A percentile compares a stretch with the other conserved stretches of the same genome.
These are phyloP conservation scores for Xerocomellus chrysenteron DNA, from an alignment of 768 basidiomycete species.

Conservation along the genomic window DNA sequence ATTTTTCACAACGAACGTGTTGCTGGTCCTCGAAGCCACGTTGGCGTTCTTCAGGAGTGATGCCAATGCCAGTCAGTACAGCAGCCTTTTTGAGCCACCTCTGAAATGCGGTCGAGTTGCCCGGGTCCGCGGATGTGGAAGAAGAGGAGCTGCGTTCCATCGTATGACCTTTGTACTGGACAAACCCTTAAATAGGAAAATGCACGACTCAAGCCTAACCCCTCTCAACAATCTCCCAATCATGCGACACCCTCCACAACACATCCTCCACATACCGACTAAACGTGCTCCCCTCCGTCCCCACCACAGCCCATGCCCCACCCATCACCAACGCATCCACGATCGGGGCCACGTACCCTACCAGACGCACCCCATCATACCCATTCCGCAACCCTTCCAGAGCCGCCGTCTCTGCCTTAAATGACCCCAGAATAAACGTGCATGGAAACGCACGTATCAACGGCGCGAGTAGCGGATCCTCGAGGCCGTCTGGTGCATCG, in stretches of 20 bases:
- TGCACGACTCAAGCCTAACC: conserved; percentile 28
- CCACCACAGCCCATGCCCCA: conserved; percentile 55
- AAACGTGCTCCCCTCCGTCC: conserved; percentile 76
- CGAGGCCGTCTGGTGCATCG: conserved; percentile 44
- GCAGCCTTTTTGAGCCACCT: conserved; percentile 52
- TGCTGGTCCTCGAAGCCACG: conserved; percentile 36
- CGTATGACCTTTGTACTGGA: not conserved
- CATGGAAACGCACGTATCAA: conserved; percentile 64
- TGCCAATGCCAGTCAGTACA: conserved; percentile 50
- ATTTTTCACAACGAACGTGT: conserved; percentile 60
- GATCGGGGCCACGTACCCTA: conserved; percentile 54
- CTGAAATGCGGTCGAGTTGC: conserved; percentile 38
- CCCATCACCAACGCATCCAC: conserved; percentile 71
- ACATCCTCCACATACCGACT: conserved; percentile 67
- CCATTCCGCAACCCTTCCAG: conserved; percentile 41
- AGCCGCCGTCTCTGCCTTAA: conserved; percentile 30
- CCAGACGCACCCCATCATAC: conserved; percentile 50
- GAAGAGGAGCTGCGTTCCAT: conserved; percentile 33
- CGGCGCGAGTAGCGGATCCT: conserved; percentile 42
- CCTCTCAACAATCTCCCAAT: conserved; percentile 48
- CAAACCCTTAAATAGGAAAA: conserved; percentile 9
- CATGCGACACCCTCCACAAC: conserved; percentile 61
- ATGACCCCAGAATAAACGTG: conserved; percentile 55
- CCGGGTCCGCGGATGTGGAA: conserved; percentile 22
- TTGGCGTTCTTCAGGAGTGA: conserved; percentile 43